Evolutionary conservation across 371 early-diverging fungal genomes (phyloP).

Genomic region (Vairimorpha necatrix): DNA sequence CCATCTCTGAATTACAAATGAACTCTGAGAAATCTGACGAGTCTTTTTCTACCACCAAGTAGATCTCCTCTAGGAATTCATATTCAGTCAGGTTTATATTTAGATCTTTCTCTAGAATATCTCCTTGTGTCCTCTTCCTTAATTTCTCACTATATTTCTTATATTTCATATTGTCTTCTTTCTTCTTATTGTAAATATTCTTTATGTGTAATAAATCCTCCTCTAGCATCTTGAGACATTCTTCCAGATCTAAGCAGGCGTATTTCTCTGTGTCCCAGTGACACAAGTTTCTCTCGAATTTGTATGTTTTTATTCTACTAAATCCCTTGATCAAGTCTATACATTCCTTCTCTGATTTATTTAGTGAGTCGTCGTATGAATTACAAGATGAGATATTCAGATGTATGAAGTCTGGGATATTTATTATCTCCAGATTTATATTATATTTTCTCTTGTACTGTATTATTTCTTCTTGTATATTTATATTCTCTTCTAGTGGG

Average conservation of each 20-base stretch:
- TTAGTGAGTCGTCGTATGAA: background rate
- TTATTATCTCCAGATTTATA: background rate
- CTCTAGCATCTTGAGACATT: background rate
- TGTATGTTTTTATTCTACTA: background rate
- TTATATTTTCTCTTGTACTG: background rate
- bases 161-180: background rate
- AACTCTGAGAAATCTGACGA: background rate
- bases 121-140: constrained; percentile 9
- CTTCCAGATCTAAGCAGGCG: background rate
- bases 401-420: background rate
- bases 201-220: background rate
- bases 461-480: background rate
- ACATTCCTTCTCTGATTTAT: constrained; percentile 2
- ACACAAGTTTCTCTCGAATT: background rate
- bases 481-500: background rate
- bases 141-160: constrained; percentile 17
- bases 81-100: background rate
- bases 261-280: background rate
- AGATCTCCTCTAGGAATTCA: constrained; percentile 26
- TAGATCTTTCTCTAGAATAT: constrained; percentile 13
- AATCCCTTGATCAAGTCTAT: background rate
- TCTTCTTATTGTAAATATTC: background rate
- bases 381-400: background rate
- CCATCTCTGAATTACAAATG: constrained; percentile 5
- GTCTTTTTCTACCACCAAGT: constrained; percentile 17